Evolutionary conservation across 208 protist genomes (phyloP).

Genomic region (Blastocrithidia nonstop): DNA sequence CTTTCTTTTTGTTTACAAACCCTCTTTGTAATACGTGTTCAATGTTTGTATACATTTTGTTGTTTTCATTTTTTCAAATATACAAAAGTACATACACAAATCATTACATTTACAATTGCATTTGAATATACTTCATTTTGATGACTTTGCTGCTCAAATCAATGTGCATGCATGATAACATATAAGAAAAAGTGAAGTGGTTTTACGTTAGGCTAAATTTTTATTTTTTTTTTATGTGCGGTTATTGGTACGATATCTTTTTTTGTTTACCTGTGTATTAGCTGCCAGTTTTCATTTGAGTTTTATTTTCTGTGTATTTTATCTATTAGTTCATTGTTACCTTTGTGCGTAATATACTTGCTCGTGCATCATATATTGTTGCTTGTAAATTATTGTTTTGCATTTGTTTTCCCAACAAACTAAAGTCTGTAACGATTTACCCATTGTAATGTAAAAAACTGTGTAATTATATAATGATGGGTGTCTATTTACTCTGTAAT

Average conservation of each 20-base stretch:
- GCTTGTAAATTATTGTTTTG: too few species aligned
- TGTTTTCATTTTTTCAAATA: background rate
- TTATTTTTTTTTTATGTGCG: background rate
- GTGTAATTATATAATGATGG: too few species aligned
- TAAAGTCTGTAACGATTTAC: too few species aligned
- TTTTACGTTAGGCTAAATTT: background rate
- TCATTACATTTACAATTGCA: background rate
- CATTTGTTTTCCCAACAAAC: too few species aligned
- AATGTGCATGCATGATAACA: background rate
- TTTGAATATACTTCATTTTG: background rate
- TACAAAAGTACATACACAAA: background rate
- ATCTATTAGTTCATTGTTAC: too few species aligned
- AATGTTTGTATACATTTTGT: background rate
- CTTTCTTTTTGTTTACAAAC: conserved; percentile 1
- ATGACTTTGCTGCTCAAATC: background rate
- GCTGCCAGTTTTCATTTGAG: too few species aligned
- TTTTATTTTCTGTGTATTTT: too few species aligned
- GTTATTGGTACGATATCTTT: background rate
- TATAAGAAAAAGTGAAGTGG: background rate
- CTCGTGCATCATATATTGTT: too few species aligned
- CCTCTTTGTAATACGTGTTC: background rate
- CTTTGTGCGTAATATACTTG: too few species aligned
- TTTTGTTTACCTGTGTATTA: too few species aligned
- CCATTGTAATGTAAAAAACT: too few species aligned
- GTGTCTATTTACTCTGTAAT: too few species aligned